Percentiles rank a stretch among this genome's conserved stretches.
Conservation (phyloP, 179 eudicot genomes). For the Drosera spatulata region DNA sequence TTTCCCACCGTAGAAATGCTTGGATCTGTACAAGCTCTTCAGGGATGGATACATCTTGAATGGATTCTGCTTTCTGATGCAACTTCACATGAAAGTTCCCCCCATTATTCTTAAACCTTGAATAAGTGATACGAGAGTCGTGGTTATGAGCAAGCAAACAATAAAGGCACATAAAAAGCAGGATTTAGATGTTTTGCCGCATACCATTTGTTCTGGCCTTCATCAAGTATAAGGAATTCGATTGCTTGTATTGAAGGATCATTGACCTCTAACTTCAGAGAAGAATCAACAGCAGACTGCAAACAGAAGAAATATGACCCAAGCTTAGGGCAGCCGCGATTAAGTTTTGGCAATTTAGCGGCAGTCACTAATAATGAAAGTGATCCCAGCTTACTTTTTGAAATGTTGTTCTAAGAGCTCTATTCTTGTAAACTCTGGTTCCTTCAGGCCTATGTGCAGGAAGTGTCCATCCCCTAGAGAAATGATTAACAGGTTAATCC, state of each 20-base stretch:
- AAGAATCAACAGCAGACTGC: slow-evolving; percentile 64
- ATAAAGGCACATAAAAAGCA: slow-evolving; percentile 3
- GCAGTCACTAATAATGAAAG: not conserved
- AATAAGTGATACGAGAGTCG: not conserved
- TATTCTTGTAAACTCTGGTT: slow-evolving; percentile 57
- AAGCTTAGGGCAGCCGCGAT: not conserved
- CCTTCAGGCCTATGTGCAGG: slow-evolving; percentile 69
- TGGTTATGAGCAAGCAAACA: not conserved
- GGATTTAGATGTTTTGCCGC: slow-evolving; percentile 2
- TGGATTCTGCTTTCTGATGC: slow-evolving; percentile 28
- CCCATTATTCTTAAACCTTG: slow-evolving; percentile 86
- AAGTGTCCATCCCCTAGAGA: slow-evolving; percentile 68
- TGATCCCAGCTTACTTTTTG: slow-evolving; percentile 40
- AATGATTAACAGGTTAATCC: slow-evolving; percentile 1
- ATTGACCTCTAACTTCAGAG: slow-evolving; percentile 67
- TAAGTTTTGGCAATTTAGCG: not conserved
- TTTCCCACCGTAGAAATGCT: slow-evolving; percentile 90
- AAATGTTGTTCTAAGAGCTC: slow-evolving; percentile 84
- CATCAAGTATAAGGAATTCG: slow-evolving; percentile 83
- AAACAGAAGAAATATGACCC: slow-evolving; percentile 13
- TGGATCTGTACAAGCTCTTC: slow-evolving; percentile 97
- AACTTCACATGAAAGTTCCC: slow-evolving; percentile 61
- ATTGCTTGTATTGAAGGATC: slow-evolving; percentile 76
- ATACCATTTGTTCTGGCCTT: slow-evolving; percentile 82
- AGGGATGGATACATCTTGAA: slow-evolving; percentile 54